These are phyloP conservation scores for Gossypium raimondii DNA, from an alignment of 345 rosid species.

Conservation along the genomic window DNA sequence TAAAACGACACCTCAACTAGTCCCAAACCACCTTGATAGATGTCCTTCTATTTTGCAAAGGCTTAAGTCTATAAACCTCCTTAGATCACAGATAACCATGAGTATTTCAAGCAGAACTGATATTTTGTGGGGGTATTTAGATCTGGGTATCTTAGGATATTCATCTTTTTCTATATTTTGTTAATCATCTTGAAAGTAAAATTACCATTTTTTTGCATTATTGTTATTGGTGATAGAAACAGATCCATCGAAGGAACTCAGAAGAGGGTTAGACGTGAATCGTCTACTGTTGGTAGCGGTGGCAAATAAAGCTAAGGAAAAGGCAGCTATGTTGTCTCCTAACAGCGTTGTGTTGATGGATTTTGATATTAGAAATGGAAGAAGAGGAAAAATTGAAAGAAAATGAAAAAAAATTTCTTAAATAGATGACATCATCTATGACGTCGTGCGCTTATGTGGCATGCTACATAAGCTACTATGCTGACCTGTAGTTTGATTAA, in stretches of 20 bases:
- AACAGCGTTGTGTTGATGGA: slow-evolving; percentile 78
- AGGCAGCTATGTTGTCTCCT: slow-evolving; percentile 57
- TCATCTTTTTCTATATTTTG: not conserved
- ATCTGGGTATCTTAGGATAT: not conserved
- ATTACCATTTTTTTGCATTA: not conserved
- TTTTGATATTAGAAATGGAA: slow-evolving; percentile 49
- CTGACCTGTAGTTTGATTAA: too few relatives aligned
- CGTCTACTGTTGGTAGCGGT: slow-evolving; percentile 24
- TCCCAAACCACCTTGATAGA: slow-evolving; percentile 37
- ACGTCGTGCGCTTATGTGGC: too few relatives aligned
- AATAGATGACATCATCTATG: too few relatives aligned
- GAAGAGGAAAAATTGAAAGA: slow-evolving; percentile 23
- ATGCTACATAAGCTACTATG: too few relatives aligned
- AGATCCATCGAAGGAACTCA: slow-evolving; percentile 30
- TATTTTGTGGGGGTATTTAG: not conserved
- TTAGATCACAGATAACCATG: slow-evolving; percentile 42
- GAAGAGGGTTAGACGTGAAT: slow-evolving; percentile 47
- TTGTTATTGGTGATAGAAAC: slow-evolving; percentile 33
- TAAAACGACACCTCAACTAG: not conserved
- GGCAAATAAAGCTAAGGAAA: slow-evolving; percentile 42
- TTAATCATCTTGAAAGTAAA: not conserved
- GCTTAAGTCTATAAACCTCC: slow-evolving; percentile 60
- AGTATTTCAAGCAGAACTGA: not conserved
- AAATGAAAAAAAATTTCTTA: too few relatives aligned
- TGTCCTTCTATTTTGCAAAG: slow-evolving; percentile 61